Base-by-base conservation (phyloP, 2,329 filamentous ascomycete genomes). In the Drechslera avenae region DNA sequence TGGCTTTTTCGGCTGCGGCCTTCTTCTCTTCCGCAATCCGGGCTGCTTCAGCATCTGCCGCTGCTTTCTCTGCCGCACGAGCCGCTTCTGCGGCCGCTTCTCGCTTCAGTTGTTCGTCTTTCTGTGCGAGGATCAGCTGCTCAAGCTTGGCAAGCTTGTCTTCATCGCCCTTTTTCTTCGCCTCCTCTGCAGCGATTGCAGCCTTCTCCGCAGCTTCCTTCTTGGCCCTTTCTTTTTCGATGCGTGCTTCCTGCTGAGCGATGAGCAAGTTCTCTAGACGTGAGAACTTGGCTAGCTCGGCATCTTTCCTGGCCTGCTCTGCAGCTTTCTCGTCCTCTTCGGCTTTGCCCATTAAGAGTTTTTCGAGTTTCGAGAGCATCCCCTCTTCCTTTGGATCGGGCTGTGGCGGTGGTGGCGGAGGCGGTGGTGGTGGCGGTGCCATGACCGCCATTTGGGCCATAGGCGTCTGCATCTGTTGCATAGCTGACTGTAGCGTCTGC, bases 11-110 rank as follows among this genome's bases (percentile, higher is more conserved):
- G n/a, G 68, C 68, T 6, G 66, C 63, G 16, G 69, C 70, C 17
- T 78, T 76, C 58, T 69, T 78, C 23, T 79, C 78, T 32, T 77
- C 76, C 17, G 78, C 76, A 52, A 78, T 80, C 65, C 82, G 81
- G 32, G 76, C 76, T n/a, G 79, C 78, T 41, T 78, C 73, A 10
- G 74, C 70, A 35, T 79, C 77, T 31, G 76, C 74, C 13, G 77
- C 76, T 46, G 77, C 82, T 63, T 81, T 81, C 39, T 74, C 75
- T 5, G 70, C 65, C 59, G 67, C 60, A 47, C 64, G 56, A 50
- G 62, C 51, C 10, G 69, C 68, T 0, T 69, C 71, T 8, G 59
- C 46, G 1, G 68, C 73, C 16, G 63, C 66, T 50, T 76, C 72
- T 7, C 70, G 60, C 39, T 69, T 72, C 26, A 73, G 53, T 40